Percentiles rank a stretch among this genome's conserved stretches.
These are phyloP conservation scores for Mycena sp. DNA, from an alignment of 1,284 basidiomycete genomes.

Conservation along the genomic window DNA sequence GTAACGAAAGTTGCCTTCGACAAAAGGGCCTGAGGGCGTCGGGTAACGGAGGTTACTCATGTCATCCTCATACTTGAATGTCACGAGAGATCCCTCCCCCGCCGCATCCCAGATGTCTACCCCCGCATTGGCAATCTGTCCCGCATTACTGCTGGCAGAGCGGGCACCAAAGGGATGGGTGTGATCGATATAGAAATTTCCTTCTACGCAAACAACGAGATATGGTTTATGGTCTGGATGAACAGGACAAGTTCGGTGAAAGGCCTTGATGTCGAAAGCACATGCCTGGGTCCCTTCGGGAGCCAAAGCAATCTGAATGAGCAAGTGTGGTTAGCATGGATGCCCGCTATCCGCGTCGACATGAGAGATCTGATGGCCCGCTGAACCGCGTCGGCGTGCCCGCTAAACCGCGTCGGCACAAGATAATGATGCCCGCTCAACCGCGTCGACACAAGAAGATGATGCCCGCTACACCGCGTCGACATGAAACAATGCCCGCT, in stretches of 20 bases:
- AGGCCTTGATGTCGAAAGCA: too few relatives aligned
- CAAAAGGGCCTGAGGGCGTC: constrained; percentile 24
- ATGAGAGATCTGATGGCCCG: too few relatives aligned
- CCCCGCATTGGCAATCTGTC: constrained; percentile 41
- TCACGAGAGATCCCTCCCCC: constrained; percentile 24
- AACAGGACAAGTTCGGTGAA: too few relatives aligned
- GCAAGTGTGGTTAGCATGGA: too few relatives aligned
- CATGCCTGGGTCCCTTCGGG: constrained; percentile 38
- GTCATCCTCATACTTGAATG: too few relatives aligned
- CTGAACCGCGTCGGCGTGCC: too few relatives aligned
- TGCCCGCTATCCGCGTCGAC: too few relatives aligned
- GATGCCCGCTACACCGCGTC: too few relatives aligned
- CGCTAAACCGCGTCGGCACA: too few relatives aligned
- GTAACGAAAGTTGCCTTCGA: constrained; percentile 17
- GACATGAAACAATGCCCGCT: too few relatives aligned
- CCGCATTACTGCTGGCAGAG: constrained; percentile 38
- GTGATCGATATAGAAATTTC: constrained; percentile 42
- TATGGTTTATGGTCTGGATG: constrained; percentile 39
- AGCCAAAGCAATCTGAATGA: constrained; percentile 34
- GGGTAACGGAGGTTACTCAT: constrained; percentile 42
- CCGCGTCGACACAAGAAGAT: too few relatives aligned
- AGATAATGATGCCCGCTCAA: too few relatives aligned
- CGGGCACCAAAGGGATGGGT: constrained; percentile 41
- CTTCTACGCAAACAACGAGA: constrained; percentile 33
- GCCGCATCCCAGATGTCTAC: constrained; percentile 40